Evolutionary conservation across 2,329 filamentous ascomycete species (phyloP), one percentile per base, ranked within the genome.

Genomic region (Biscogniauxia sp.): DNA sequence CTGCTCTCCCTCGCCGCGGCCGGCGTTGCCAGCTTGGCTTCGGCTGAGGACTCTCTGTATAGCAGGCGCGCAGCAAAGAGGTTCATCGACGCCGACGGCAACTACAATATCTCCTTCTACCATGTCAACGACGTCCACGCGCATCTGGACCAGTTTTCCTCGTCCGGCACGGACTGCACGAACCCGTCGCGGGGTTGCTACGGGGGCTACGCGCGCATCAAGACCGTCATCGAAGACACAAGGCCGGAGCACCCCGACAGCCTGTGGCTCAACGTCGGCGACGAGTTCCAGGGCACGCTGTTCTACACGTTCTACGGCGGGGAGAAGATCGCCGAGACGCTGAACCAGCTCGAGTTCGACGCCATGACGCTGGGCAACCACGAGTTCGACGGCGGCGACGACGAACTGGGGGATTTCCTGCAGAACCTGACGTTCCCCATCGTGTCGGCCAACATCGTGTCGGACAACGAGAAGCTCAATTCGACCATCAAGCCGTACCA

Each of bases 61-160:
- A 84, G 81, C 72, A 76, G 75, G 64, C 79, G 79, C 37, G 65
- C 82, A 50, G 66, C 70, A 50, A 85, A 83, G 75, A 80, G 83
- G 37, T 80, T 78, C 61, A 73, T 82, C 53, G 79, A 84, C 65
- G 72, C 72, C 23, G 69, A 77, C 3, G 82, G 81, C 41, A 78
- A 84, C 66, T 84, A 79, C 70, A 84, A 84, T 69, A 80, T 85
- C 60, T 84, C 86, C 6, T 88, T 89, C 76, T 88, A 88, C 75
- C 87, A 89, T 72, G 80, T 89, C 78, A 89, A 89, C 69, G 87
- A 89, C 70, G 84, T 89, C 15, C 87, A 89, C 70, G 82, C 87
- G 15, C 87, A 89, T 70, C 77, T 89, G 19, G 86, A 89, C 69
- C 75, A 89, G 72, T 89, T 85, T 73, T 77, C 81, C 26, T 80